Evolutionary conservation across 106 monocot species (phyloP), one percentile per base, ranked within the genome.

Genomic region (Alisma plantagoaquatica): DNA sequence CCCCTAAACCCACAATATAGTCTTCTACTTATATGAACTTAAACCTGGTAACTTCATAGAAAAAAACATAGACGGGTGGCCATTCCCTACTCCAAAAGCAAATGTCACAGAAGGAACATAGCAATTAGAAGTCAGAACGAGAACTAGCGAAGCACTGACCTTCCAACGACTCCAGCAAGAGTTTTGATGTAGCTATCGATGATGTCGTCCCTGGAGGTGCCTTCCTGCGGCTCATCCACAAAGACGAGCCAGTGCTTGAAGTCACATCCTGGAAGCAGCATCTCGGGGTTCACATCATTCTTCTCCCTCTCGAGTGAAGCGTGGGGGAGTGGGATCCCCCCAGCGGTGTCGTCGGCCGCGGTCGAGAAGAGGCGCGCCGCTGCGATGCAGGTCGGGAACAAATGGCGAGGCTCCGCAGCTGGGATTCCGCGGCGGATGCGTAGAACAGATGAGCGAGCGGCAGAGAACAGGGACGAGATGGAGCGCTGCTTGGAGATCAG

Each of bases 161-260:
- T 62, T 49, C 62, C 50, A 3, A 62, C 23, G 26, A 62, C 38
- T 27, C 51, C 24, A 0, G 62, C 50, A 11, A 62, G 62, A 9
- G 62, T 62, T n/a, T 51, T 62, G 50, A 62, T 26, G 29, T 62
- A 62, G 11, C 50, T 51, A 21, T 41, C 35, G 33, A 62, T 51
- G 24, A 62, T 50, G 10, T 35, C 62, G 16, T 62, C 62, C 49
- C 62, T 49, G 25, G 25, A 4, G 19, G 33, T 29, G 31, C 23
- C 33, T 24, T 46, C 62, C 62, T 49, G 23, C 15, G 62, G 62
- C 19, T 48, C 50, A 15, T 51, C 33, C 62, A 62, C 51, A 35
- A 62, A 45, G 20, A 62, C 50, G 21, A 50, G 49, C 62, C 62
- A 62, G 62, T 62, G 62, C 50, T 62, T 31, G 62, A 50, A 62